Percentiles rank a stretch among this genome's conserved stretches.
Conservation (phyloP, 129 eudicot genomes). For the Ambrosia trifida region DNA sequence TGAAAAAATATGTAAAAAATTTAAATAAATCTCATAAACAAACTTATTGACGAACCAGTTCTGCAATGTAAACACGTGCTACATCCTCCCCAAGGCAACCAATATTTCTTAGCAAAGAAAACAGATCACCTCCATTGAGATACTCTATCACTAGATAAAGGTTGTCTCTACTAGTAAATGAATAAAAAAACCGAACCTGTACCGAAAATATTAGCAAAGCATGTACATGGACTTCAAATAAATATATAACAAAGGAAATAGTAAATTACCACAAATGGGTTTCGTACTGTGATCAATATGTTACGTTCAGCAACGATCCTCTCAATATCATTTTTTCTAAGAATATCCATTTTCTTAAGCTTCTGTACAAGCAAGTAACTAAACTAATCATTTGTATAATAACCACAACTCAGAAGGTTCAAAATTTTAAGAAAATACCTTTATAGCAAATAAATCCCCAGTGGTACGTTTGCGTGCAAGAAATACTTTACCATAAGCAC, state of each 20-base stretch:
- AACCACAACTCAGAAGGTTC: background rate
- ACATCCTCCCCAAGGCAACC: conserved; percentile 83
- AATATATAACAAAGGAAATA: conserved; percentile 14
- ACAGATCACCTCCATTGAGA: conserved; percentile 87
- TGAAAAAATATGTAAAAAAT: conserved; percentile 7
- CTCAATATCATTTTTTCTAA: conserved; percentile 85
- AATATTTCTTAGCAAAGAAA: conserved; percentile 75
- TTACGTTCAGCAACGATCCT: conserved; percentile 87
- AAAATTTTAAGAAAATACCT: conserved; percentile 44
- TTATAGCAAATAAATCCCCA: conserved; percentile 89
- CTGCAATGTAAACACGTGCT: conserved; percentile 76
- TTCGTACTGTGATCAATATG: conserved; percentile 79
- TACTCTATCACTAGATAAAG: conserved; percentile 94
- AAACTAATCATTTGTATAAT: conserved; percentile 13
- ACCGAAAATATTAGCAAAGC: conserved; percentile 10
- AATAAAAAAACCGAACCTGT: conserved; percentile 86
- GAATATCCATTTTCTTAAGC: conserved; percentile 79
- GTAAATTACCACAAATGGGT: conserved; percentile 85
- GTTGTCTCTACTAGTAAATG: conserved; percentile 78
- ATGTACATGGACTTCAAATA: background rate
- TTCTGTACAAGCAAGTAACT: conserved; percentile 50
- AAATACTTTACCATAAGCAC: conserved; percentile 84
- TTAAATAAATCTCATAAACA: background rate
- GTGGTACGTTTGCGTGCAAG: conserved; percentile 81
- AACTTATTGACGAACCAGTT: conserved; percentile 53